Evolutionary conservation across 2,329 filamentous ascomycete genomes (phyloP), one percentile per base, ranked within the genome.

Genomic region (Fusarium subglutinans): DNA sequence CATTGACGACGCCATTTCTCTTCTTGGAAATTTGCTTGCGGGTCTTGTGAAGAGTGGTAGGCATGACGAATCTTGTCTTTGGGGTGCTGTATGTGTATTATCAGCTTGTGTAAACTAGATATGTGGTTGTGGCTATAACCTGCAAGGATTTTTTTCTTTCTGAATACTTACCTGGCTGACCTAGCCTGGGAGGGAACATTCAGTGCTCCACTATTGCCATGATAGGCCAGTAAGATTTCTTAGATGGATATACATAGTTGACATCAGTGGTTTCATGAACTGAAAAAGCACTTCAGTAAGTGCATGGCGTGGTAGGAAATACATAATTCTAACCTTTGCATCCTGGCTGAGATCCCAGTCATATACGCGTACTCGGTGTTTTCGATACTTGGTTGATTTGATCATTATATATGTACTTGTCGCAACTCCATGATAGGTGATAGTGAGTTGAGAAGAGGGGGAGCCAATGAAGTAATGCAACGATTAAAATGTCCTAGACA

Each of bases 11-110:
- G 26, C 91, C 90, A 74, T 91, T 90, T 75, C 93, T 91, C 88
- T 98, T 98, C 86, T 97, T 98, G 40, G 91, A 86, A 74, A 98
- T 96, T 74, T 94, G 91, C 85, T 98, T 98, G 72, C 93, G 90
- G 26, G 96, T 93, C 81, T 98, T 98, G 73, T 90, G 86, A 12
- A 98, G 84, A 50, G 92, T 90, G 80, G 91, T 92, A 20, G 94
- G 89, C 95, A 97, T 97, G 30, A 78, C 87, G 80, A 48, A 28
- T 51, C 33, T 28, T 44, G 43, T 64, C 24, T 48, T 59, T 67
- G 48, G 47, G 30, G 20, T 8, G 26, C 50, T n/a, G 47, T 54
- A 26, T 62, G 51, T 58, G 57, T 47, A 48, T 43, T 54, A 64
- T 57, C 41, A 41, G 53, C 45, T 30, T 68, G 54, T 74, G 43